Base-by-base conservation (phyloP, 441 rosid genomes). In the Corymbia calophylla region DNA sequence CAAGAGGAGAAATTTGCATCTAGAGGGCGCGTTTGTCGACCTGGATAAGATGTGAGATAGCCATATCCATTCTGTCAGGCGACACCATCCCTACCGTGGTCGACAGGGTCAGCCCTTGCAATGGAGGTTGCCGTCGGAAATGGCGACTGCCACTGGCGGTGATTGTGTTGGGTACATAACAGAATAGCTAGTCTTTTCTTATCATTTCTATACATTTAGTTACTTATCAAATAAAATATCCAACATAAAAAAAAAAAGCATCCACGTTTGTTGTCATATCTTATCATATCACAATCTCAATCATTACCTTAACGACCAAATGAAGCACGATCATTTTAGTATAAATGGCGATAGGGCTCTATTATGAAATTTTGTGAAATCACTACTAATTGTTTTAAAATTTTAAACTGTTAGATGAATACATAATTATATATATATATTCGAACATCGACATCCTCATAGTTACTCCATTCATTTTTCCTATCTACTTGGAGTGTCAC, bases 91-190 rank as follows among this genome's bases (percentile, higher is more conserved):
- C 73, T 6, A 2, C 11, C 1, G 11, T 8, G 39, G 39, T 66
- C 21, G 39, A 31, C 39, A 16, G 4, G 73, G 39, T n/a, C 6
- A 35, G 48, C 48, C 81, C 8, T 70, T 35, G 81, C 47, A 15
- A 35, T 70, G 81, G 77, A 5, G 81, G 25, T 18, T 18, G 48
- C 0, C 8, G 0, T 70, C 0, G 4, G 48, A 70, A 35, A 8
- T 19, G 81, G 48, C 13, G 8, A 35, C 7, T 3, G 2, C 48
- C 48, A 0, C 0, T 0, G 14, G 15, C 1, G 4, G 8, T 1
- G 8, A 70, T 70, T 15, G 2, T 0, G 27, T 70, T 64, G 39
- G 39, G 39, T 64, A 4, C 21, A 64, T n/a, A 2, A n/a, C 15
- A 15, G 21, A 31, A 66, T 31, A 31, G 73, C 21, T 66, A 66